Conservation (phyloP, 495 filamentous ascomycete species). For the Mytilinidion resinicola region DNA sequence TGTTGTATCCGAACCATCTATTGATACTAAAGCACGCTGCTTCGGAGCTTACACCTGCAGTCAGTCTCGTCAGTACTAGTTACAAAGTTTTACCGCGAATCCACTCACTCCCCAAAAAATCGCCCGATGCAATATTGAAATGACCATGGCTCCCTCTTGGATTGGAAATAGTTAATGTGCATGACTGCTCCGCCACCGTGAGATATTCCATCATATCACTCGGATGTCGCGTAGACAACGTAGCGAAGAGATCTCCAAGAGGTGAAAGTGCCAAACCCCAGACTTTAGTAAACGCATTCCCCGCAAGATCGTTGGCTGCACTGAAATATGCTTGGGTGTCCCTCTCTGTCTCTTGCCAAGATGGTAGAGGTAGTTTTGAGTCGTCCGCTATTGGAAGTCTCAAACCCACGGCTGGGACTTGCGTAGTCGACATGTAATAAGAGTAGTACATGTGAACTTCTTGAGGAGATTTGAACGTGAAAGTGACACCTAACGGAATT, state of each 20-base stretch:
- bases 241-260: conserved; percentile 37
- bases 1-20: conserved; percentile 17
- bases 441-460: conserved; percentile 12
- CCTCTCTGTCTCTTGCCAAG: conserved; percentile 20
- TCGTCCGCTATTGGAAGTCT: conserved; percentile 5
- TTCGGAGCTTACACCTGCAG: conserved; percentile 12
- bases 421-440: conserved; percentile 10
- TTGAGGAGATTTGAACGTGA: not conserved
- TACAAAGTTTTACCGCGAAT: not conserved
- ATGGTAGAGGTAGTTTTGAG: not conserved
- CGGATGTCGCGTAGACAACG: conserved; percentile 44
- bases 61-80: not conserved
- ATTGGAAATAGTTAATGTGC: conserved; percentile 32
- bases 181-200: conserved; percentile 36
- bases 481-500: conserved; percentile 7
- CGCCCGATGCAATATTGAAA: conserved; percentile 3
- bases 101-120: not conserved
- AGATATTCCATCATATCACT: conserved; percentile 50
- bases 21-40: conserved; percentile 10
- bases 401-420: conserved; percentile 5
- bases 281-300: conserved; percentile 39
- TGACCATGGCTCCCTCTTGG: conserved; percentile 23
- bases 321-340: conserved; percentile 34
- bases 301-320: conserved; percentile 42
- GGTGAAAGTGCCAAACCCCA: conserved; percentile 46